A percentile compares a stretch with the other conserved stretches of the same genome.
Evolutionary conservation across 208 protist species (phyloP).

Genomic region (Trypanosoma lewisi): DNA sequence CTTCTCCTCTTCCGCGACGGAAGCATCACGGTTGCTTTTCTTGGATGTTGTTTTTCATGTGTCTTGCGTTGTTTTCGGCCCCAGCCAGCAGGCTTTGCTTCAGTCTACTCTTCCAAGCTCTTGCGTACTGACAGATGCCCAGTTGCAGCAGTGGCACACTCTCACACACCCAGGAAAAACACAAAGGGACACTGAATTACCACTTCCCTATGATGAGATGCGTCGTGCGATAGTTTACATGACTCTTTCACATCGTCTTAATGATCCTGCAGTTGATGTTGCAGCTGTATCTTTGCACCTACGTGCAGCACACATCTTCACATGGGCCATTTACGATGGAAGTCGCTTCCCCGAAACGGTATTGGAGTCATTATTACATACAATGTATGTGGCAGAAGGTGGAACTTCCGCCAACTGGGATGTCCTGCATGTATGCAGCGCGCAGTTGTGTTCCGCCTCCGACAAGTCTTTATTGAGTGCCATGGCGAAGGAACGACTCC

Average conservation of each 20-base stretch:
- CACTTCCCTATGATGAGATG: conserved; percentile 5
- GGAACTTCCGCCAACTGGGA: conserved; percentile 24
- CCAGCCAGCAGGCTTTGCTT: conserved; percentile 9
- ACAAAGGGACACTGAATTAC: not conserved
- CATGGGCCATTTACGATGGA: conserved; percentile 35
- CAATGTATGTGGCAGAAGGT: conserved; percentile 20
- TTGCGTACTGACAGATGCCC: conserved; percentile 6
- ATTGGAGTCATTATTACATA: conserved; percentile 31
- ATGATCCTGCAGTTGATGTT: conserved; percentile 3
- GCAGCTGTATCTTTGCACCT: conserved; percentile 45
- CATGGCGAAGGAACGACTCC: conserved; percentile 45
- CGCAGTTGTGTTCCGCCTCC: conserved; percentile 33
- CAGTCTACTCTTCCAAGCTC: not conserved
- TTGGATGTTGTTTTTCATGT: conserved; percentile 69
- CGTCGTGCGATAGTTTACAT: conserved; percentile 23
- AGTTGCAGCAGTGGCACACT: conserved; percentile 19
- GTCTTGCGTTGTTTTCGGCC: conserved; percentile 47
- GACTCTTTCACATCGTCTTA: conserved; percentile 15
- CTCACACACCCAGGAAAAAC: conserved; percentile 1
- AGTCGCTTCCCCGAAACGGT: conserved; percentile 14
- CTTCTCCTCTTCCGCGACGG: conserved; percentile 11
- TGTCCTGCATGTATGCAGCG: conserved; percentile 36
- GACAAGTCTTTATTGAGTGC: conserved; percentile 48
- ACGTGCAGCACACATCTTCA: conserved; percentile 56
- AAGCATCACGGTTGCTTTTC: conserved; percentile 39